Base-by-base conservation (phyloP, 2,329 filamentous ascomycete genomes). In the Thielaviopsis populi region DNA sequence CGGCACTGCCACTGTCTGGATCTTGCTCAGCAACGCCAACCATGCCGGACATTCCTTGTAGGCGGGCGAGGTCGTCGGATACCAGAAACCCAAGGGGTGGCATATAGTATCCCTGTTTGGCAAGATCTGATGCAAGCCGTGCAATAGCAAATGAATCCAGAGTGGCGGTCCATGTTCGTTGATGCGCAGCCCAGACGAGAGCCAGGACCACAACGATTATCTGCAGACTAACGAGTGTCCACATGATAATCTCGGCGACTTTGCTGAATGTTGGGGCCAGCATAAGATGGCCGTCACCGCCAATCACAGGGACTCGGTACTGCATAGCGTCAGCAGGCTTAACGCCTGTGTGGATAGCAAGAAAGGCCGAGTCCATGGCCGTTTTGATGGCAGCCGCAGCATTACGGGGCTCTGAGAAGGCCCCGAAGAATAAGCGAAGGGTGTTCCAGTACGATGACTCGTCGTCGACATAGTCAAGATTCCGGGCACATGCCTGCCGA, bases 221-320 rank as follows among this genome's bases (percentile, higher is more conserved):
- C 41, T 66, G 61, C 37, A 66, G 40, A 2, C 61, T 42, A 2
- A 41, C 58, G 1, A 63, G 17, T 11, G 63, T 17, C 64, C 64
- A 66, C 64, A 66, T 63, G 24, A 66, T 43, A 48, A 63, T 30
- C 56, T 63, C 63, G 8, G 33, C 27, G 7, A 42, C 61, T 3
- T 56, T 60, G 37, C 61, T 48, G 42, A 66, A 61, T 40, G 19
- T 13, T 24, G 61, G 54, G 46, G 37, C 56, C 24, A 63, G 30
- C 37, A 66, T 61, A 22, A 66, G 11, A 24, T 66, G 64, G 24
- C 64, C 64, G 17, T 59, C 58, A 2, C 64, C 64, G 24, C 64
- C 64, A 40, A 66, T 66, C 8, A 66, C n/a, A 48, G 64, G 64
- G 24, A 66, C 61, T 37, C 63, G 64, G 33, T 63, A 63, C 10